Percentiles rank a stretch among this genome's conserved stretches.
Conservation (phyloP, 768 basidiomycete genomes). For the Agaricus blazei region DNA sequence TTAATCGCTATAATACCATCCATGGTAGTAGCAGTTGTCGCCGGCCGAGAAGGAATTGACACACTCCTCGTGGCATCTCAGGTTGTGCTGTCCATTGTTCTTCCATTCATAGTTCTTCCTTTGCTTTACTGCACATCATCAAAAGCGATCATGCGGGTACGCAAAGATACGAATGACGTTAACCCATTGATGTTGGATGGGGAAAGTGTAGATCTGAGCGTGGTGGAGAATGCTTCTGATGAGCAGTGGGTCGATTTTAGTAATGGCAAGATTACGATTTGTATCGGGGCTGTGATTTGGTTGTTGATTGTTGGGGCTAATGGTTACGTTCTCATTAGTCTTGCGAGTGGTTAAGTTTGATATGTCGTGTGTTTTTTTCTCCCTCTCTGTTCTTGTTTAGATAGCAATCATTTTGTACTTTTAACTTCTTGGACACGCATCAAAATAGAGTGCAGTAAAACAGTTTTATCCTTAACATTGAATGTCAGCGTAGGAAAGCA, state of each 20-base stretch:
- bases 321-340: conserved; percentile 63
- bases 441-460: no score
- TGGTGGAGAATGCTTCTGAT: conserved; percentile 13
- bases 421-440: no score
- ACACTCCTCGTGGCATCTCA: conserved; percentile 82
- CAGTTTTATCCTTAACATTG: no score
- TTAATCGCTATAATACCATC: conserved; percentile 80
- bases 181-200: not conserved
- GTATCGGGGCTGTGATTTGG: conserved; percentile 56
- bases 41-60: conserved; percentile 68
- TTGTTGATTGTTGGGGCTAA: conserved; percentile 67
- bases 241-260: conserved; percentile 55
- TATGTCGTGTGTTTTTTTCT: no score
- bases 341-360: conserved; percentile 26
- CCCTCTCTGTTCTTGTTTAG: no score
- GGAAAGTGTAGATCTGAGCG: conserved; percentile 11
- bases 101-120: conserved; percentile 84
- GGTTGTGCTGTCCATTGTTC: conserved; percentile 75
- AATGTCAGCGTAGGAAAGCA: no score
- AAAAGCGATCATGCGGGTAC: conserved; percentile 66
- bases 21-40: conserved; percentile 66
- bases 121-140: conserved; percentile 73
- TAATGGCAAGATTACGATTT: conserved; percentile 46
- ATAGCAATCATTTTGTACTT: no score
- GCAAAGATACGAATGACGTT: conserved; percentile 26